Base-by-base conservation (phyloP, 1,139 yeast species). In the Zygosaccharomyces sapae region DNA sequence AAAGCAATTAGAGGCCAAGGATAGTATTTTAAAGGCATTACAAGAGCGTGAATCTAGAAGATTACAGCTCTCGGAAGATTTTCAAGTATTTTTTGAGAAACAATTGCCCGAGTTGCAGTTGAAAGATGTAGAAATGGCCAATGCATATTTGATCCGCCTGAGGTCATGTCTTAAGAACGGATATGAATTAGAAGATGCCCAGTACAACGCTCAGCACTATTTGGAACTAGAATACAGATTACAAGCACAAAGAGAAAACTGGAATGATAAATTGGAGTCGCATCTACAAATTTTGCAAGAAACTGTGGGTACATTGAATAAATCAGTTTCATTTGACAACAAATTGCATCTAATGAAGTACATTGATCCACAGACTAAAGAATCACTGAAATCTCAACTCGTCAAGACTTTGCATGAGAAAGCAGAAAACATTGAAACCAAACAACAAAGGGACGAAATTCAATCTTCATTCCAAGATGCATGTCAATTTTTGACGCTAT, bases 1-100 rank as follows among this genome's bases (percentile, higher is more conserved):
- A 52, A 84, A 86, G 63, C 88, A 83, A 61, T 72, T 69, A 45
- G 69, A 80, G 48, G 76, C 75, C 4, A 77, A 75, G 56, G 80
- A 81, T n/a, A 72, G 68, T 24, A 68, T 84, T 35, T 57, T 75
- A 41, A 66, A 70, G 45, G 66, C 61, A 7, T 62, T 71, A 37
- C 57, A 65, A 29, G 57, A 64, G 33, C 75, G 81, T 53, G 71
- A 70, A 19, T 61, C 56, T 4, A 69, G 66, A 49, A 73, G 84
- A 57, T 48, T 42, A 0, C 55, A 53, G 2, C 59, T 66, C 43
- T 47, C 62, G 41, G 52, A 64, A 13, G 42, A 50, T 5, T 68
- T 70, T 53, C 45, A 54, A 16, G 52, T 55, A 10, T 54, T 68
- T 31, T 65, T 36, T 50, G 66, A 41, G 8, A 52, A 54, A 1